Conservation (phyloP, 1,139 yeast genomes). For the Arxiozyma slooffiae region DNA sequence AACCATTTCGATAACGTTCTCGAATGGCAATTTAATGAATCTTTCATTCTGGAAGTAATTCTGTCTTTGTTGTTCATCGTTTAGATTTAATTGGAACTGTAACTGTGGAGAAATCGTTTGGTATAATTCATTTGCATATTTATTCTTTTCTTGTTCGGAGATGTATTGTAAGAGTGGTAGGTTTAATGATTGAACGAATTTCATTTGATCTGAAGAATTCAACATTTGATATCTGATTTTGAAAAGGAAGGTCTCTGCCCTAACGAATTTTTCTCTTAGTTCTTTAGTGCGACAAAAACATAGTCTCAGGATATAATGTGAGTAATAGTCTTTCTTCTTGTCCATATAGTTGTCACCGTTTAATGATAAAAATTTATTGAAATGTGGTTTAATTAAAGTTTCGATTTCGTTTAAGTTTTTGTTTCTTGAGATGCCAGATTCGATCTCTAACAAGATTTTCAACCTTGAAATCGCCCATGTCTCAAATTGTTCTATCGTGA, state of each 20-base stretch:
- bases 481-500: slow-evolving; percentile 87
- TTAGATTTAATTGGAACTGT: slow-evolving; percentile 28
- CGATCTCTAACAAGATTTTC: slow-evolving; percentile 74
- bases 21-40: slow-evolving; percentile 79
- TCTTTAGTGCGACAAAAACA: slow-evolving; percentile 91
- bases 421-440: slow-evolving; percentile 59
- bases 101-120: slow-evolving; percentile 37
- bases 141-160: slow-evolving; percentile 47
- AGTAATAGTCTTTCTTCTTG: slow-evolving; percentile 80
- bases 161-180: slow-evolving; percentile 63
- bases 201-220: slow-evolving; percentile 60
- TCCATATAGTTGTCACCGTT: slow-evolving; percentile 39
- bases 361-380: slow-evolving; percentile 60
- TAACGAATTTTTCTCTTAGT: slow-evolving; percentile 64
- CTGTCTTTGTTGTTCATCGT: slow-evolving; percentile 29
- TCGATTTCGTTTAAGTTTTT: slow-evolving; percentile 59
- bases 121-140: slow-evolving; percentile 42
- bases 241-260: slow-evolving; percentile 68
- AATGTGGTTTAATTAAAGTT: slow-evolving; percentile 50
- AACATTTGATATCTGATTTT: slow-evolving; percentile 58
- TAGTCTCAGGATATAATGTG: slow-evolving; percentile 76
- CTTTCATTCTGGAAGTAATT: slow-evolving; percentile 43
- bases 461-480: slow-evolving; percentile 91
- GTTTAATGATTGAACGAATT: slow-evolving; percentile 53
- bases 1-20: slow-evolving; percentile 67